These are phyloP conservation scores for Petunia axillaris DNA, from an alignment of 257 asterid species.

Conservation along the genomic window DNA sequence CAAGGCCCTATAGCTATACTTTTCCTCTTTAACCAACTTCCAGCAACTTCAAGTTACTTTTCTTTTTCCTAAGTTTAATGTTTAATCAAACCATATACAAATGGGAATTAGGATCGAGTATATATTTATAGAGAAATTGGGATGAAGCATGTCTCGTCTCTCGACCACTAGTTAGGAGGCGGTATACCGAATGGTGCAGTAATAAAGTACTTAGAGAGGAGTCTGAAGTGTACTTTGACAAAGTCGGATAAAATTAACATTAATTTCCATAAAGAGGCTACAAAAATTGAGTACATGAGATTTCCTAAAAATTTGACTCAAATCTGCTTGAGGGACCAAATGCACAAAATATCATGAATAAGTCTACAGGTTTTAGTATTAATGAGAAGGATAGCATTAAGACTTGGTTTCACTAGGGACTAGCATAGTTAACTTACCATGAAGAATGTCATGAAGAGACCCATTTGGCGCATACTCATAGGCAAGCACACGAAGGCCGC, in stretches of 20 bases:
- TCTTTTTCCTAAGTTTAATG: background rate
- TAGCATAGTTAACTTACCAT: slow-evolving; percentile 53
- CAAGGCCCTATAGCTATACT: background rate
- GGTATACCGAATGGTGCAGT: background rate
- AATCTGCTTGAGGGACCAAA: slow-evolving; percentile 6
- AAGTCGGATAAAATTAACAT: background rate
- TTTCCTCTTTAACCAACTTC: slow-evolving; percentile 2
- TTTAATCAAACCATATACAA: background rate
- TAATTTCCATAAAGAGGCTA: background rate
- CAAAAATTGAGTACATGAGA: background rate
- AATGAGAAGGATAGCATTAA: background rate
- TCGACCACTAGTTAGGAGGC: background rate
- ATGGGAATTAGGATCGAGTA: background rate
- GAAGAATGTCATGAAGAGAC: slow-evolving; percentile 91
- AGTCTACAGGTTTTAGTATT: background rate
- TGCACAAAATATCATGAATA: slow-evolving; percentile 11
- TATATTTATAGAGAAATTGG: background rate
- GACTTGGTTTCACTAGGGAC: background rate
- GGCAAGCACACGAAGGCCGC: slow-evolving; percentile 75
- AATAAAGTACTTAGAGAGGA: slow-evolving; percentile 1
- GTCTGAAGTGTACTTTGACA: slow-evolving; percentile 7
- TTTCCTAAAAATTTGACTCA: slow-evolving; percentile 12
- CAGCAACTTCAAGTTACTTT: background rate
- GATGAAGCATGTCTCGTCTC: background rate
- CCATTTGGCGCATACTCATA: slow-evolving; percentile 90